A percentile compares a stretch with the other conserved stretches of the same genome.
Evolutionary conservation across 148 eudicot genomes (phyloP).

Genomic region (Bassia scoparia): DNA sequence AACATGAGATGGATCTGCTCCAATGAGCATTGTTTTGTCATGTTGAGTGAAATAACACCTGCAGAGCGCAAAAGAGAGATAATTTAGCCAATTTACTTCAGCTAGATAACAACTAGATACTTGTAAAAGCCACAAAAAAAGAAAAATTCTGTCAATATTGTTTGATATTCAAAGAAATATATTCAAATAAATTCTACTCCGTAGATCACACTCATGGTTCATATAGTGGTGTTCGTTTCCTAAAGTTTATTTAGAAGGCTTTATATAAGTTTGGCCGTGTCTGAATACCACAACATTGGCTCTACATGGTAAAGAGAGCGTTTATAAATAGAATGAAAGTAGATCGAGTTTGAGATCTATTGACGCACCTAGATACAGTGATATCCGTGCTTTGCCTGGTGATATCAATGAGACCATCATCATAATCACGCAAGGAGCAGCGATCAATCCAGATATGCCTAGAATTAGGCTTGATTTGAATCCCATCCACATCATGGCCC

Average conservation of each 20-base stretch:
- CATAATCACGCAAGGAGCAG: conserved; percentile 67
- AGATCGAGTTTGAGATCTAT: conserved; percentile 10
- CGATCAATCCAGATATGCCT: conserved; percentile 96
- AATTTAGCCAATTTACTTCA: not conserved
- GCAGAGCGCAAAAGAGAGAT: conserved; percentile 11
- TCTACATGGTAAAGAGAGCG: too few species aligned
- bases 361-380: conserved; percentile 84
- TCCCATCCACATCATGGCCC: conserved; percentile 86
- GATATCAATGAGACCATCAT: conserved; percentile 91
- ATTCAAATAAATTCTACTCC: not conserved
- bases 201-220: not conserved
- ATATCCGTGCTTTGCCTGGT: conserved; percentile 79
- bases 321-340: not conserved
- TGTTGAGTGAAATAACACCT: conserved; percentile 80
- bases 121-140: not conserved
- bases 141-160: too few species aligned
- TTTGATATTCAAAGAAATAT: not conserved
- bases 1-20: conserved; percentile 72
- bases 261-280: too few species aligned
- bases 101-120: not conserved
- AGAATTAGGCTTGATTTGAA: conserved; percentile 88
- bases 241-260: not conserved
- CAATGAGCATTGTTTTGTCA: conserved; percentile 90
- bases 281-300: not conserved
- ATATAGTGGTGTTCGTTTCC: not conserved